phyloP scores from a whole-genome alignment of 441 rosid species.

The Dalechampia spathulata region DNA sequence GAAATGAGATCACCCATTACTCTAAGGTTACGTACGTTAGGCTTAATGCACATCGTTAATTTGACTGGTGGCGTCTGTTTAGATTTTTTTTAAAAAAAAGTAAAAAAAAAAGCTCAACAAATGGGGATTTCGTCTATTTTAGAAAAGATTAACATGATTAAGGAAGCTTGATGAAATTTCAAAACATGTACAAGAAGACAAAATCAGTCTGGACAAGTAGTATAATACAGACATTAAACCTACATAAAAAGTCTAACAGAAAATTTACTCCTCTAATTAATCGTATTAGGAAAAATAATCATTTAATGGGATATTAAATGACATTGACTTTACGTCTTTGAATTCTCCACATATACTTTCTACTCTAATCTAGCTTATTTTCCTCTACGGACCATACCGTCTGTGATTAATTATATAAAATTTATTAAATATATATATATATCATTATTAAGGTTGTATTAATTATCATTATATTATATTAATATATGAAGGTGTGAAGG shows the following conservation, averaged over 20 bases:
- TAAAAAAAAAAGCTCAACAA: too few relatives aligned
- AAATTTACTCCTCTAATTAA: neutral
- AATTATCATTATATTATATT: too few relatives aligned
- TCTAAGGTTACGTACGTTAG: neutral
- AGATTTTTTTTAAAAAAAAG: too few relatives aligned
- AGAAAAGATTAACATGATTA: neutral
- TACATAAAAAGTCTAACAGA: neutral
- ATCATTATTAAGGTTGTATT: too few relatives aligned
- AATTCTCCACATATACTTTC: neutral
- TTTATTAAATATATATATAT: too few relatives aligned
- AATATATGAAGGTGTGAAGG: too few relatives aligned
- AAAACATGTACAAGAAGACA: slow-evolving; percentile 3
- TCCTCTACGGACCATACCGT: too few relatives aligned
- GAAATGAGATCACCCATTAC: neutral
- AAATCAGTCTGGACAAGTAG: neutral
- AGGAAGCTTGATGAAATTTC: neutral
- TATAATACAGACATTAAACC: neutral
- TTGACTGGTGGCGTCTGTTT: neutral
- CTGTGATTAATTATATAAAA: too few relatives aligned
- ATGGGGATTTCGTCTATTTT: neutral
- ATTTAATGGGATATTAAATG: neutral
- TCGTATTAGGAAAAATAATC: neutral
- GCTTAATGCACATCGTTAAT: neutral
- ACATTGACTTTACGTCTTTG: slow-evolving; percentile 1
- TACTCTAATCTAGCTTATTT: too few relatives aligned